Evolutionary conservation across 2,329 filamentous ascomycete genomes (phyloP).

Genomic region (Sporothrix humicola): DNA sequence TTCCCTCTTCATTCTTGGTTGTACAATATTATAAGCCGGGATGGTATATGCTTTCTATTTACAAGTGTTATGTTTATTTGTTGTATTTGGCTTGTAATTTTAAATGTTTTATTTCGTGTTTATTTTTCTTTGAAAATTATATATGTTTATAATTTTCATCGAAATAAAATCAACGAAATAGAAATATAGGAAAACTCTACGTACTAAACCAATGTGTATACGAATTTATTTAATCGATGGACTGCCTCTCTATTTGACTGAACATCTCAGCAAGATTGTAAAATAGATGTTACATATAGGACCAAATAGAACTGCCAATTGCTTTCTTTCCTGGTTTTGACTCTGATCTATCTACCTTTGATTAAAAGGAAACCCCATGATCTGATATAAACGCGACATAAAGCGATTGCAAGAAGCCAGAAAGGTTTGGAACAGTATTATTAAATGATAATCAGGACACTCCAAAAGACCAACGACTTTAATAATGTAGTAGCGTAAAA

Average conservation of each 20-base stretch:
- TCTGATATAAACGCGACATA: too few species aligned
- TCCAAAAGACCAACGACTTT: background rate
- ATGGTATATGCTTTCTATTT: background rate
- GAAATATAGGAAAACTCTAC: too few species aligned
- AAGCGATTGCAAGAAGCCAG: too few species aligned
- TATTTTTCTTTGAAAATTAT: background rate
- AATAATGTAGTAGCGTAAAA: conserved; percentile 6
- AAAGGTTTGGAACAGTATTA: background rate
- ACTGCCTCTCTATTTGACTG: too few species aligned
- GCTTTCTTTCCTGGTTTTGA: too few species aligned
- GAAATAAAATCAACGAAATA: background rate
- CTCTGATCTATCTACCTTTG: too few species aligned
- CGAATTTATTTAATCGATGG: too few species aligned
- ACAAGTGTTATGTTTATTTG: background rate
- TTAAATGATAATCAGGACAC: conserved; percentile 13
- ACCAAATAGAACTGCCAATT: background rate
- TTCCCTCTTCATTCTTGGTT: background rate
- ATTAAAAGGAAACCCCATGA: too few species aligned
- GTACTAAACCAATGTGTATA: too few species aligned
- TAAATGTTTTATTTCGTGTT: background rate
- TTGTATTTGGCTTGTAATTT: background rate
- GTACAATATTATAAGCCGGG: background rate
- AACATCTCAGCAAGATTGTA: too few species aligned
- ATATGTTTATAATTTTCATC: background rate
- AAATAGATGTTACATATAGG: too few species aligned